Evolutionary conservation across 306 rosid genomes (phyloP), one percentile per base, ranked within the genome.

Genomic region (Erythrophleum fordii): DNA sequence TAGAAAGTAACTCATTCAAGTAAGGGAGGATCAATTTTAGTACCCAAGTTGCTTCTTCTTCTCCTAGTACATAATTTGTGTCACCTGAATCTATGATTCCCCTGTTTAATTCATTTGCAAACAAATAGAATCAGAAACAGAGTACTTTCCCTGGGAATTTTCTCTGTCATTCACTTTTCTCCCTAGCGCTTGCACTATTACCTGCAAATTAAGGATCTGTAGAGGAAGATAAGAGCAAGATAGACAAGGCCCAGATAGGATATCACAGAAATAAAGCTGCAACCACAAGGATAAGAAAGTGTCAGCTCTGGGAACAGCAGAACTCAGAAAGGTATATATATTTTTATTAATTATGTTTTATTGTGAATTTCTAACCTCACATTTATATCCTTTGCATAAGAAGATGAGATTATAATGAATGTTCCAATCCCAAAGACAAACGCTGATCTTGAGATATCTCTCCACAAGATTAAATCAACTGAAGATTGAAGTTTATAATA

Each of bases 391-490:
- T 81, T 87, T 41, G 90, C 87, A 80, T 92, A 94, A 75, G 90
- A 88, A 69, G 97, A 91, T 46, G 94, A 88, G 79, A 86, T 51
- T 68, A 92, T 90, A 46, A 82, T 22, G 76, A 91, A 90, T 79
- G 97, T 82, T 69, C 98, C 98, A 67, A 89, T 39, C 65, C 96
- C 97, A 60, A 92, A 90, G 35, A 91, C 87, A 78, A 92, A 89
- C 35, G 88, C 92, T 14, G 98, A 94, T 87, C 94, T 92, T 76
- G 93, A 88, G 69, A 91, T 80, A 49, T 94, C 97, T 76, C 86
- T 94, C 98, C 98, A 94, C 98, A 92, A 90, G 64, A 92, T 73
- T 67, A 94, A 90, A 80, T 92, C 97, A 84, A 87, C 98, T 94
- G 89, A 59, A 18, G 73, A 37, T 20, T 26, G 22, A 78, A 75